Conservation (phyloP, 2,329 filamentous ascomycete species). For the Colletotrichum trifolii region DNA sequence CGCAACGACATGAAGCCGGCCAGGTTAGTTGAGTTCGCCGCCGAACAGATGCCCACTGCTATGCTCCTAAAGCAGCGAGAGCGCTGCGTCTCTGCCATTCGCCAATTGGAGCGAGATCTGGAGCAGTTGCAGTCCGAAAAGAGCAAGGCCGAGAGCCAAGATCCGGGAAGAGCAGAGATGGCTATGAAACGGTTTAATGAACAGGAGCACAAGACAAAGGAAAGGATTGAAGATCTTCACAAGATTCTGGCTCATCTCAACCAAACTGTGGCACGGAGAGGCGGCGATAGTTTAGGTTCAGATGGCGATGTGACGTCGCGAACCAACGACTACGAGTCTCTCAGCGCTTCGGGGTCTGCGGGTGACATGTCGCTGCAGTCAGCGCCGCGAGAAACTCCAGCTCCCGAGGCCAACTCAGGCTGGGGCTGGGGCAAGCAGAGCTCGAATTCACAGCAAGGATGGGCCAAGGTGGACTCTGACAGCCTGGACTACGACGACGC, state of each 20-base stretch:
- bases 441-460: conserved; percentile 12
- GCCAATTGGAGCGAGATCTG: conserved; percentile 1
- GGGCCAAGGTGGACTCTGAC: conserved; percentile 18
- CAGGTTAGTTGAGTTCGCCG: conserved; percentile 1
- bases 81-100: background rate
- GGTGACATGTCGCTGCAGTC: background rate
- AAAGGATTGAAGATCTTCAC: background rate
- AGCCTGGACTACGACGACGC: conserved; percentile 49
- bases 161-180: background rate
- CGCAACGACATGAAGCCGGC: conserved; percentile 27
- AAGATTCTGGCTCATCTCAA: conserved; percentile 7
- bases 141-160: background rate
- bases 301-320: background rate
- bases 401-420: background rate
- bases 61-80: conserved; percentile 7
- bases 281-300: background rate
- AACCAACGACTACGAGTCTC: conserved; percentile 19
- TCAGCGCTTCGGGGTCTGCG: conserved; percentile 12
- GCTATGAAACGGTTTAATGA: background rate
- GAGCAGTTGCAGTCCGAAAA: conserved; percentile 5
- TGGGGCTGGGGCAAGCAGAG: conserved; percentile 22
- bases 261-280: conserved; percentile 6
- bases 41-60: conserved; percentile 1
- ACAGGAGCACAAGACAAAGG: background rate
- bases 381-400: conserved; percentile 12